A percentile compares a stretch with the other conserved stretches of the same genome.
These are phyloP conservation scores for Arthroderma uncinatum DNA, from an alignment of 2,329 filamentous ascomycete genomes.

Conservation along the genomic window DNA sequence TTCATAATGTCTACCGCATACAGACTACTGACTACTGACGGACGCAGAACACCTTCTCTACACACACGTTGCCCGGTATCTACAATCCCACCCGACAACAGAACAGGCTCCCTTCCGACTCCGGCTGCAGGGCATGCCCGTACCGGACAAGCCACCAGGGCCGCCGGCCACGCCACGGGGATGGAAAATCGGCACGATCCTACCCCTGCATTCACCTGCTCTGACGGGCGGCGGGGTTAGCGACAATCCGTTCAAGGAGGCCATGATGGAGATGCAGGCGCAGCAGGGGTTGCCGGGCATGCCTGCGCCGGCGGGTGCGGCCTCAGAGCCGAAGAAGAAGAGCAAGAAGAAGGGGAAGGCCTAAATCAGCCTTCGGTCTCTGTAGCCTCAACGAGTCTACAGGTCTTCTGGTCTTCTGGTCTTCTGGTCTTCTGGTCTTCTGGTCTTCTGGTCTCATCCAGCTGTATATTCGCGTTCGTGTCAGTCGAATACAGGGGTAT, in stretches of 20 bases:
- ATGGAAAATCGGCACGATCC: slow-evolving; percentile 76
- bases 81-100: slow-evolving; percentile 66
- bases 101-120: slow-evolving; percentile 59
- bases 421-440: too few species aligned
- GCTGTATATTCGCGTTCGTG: too few species aligned
- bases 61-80: slow-evolving; percentile 63
- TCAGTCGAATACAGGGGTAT: too few species aligned
- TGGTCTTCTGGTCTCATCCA: too few species aligned
- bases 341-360: slow-evolving; percentile 41
- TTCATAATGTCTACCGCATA: too few species aligned
- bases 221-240: slow-evolving; percentile 86
- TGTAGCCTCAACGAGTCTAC: too few species aligned
- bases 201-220: slow-evolving; percentile 80
- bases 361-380: not conserved
- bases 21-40: too few species aligned
- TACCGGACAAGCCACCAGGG: slow-evolving; percentile 56
- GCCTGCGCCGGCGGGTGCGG: slow-evolving; percentile 37
- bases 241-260: slow-evolving; percentile 90
- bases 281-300: slow-evolving; percentile 35
- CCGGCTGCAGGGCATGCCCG: slow-evolving; percentile 61
- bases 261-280: slow-evolving; percentile 83
- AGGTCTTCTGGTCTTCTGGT: too few species aligned
- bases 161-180: slow-evolving; percentile 68
- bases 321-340: slow-evolving; percentile 32
- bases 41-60: slow-evolving; percentile 68